phyloP scores from a whole-genome alignment of 2,329 filamentous ascomycete species.

The Ceratocystis smalleyi region DNA sequence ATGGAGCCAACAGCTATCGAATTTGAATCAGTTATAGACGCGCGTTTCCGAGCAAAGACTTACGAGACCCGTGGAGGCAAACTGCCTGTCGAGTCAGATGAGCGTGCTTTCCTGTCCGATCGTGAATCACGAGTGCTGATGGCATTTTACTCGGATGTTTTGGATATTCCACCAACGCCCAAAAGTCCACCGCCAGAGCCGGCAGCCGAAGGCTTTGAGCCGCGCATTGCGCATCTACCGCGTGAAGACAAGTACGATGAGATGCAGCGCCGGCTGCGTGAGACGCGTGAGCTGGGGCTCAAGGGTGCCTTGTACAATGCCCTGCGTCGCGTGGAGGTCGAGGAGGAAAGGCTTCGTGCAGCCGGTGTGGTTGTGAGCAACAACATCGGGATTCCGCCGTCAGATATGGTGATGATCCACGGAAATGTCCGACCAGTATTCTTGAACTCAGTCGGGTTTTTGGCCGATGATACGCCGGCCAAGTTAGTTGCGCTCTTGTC shows the following conservation, averaged over 20 bases:
- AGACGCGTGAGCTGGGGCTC: slow-evolving; percentile 31
- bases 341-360: slow-evolving; percentile 24
- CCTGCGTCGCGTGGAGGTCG: slow-evolving; percentile 29
- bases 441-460: slow-evolving; percentile 6
- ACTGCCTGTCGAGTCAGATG: slow-evolving; percentile 35
- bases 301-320: slow-evolving; percentile 31
- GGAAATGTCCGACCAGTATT: slow-evolving; percentile 1
- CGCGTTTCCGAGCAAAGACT: slow-evolving; percentile 32
- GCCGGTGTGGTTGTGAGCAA: neutral
- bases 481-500: slow-evolving; percentile 8
- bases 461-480: slow-evolving; percentile 4
- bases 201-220: slow-evolving; percentile 18
- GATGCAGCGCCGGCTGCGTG: slow-evolving; percentile 34
- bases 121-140: slow-evolving; percentile 46
- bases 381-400: neutral
- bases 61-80: slow-evolving; percentile 41
- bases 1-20: slow-evolving; percentile 32
- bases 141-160: slow-evolving; percentile 39
- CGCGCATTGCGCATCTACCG: slow-evolving; percentile 26
- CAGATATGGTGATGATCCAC: slow-evolving; percentile 16
- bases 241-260: slow-evolving; percentile 32
- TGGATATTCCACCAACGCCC: slow-evolving; percentile 41
- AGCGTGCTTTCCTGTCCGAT: slow-evolving; percentile 40
- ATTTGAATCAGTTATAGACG: slow-evolving; percentile 30
- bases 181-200: slow-evolving; percentile 35